These are phyloP conservation scores for Colletotrichum orbiculare DNA, from an alignment of 2,329 filamentous ascomycete species.

Conservation along the genomic window DNA sequence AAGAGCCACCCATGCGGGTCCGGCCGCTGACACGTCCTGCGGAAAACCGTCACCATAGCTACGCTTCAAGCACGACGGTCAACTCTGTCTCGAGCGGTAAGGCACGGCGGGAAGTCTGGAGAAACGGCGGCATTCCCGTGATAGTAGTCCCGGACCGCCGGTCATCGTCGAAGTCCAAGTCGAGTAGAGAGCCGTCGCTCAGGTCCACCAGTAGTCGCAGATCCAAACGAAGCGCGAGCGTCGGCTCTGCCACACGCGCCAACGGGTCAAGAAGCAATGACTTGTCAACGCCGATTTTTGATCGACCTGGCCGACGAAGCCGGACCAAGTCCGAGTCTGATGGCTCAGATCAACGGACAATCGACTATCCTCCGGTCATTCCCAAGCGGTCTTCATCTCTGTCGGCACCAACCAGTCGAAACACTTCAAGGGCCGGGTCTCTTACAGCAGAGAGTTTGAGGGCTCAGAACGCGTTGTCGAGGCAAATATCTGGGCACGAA, in stretches of 20 bases:
- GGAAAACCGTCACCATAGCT: slow-evolving; percentile 56
- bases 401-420: slow-evolving; percentile 71
- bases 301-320: slow-evolving; percentile 53
- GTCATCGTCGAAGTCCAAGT: slow-evolving; percentile 64
- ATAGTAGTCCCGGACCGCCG: slow-evolving; percentile 69
- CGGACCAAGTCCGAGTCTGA: slow-evolving; percentile 61
- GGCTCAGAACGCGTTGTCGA: slow-evolving; percentile 59
- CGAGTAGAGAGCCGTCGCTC: slow-evolving; percentile 63
- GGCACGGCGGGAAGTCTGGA: slow-evolving; percentile 69
- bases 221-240: slow-evolving; percentile 64
- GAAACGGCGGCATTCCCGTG: slow-evolving; percentile 70
- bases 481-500: slow-evolving; percentile 35
- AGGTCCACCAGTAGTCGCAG: slow-evolving; percentile 70
- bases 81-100: slow-evolving; percentile 64
- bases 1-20: slow-evolving; percentile 43
- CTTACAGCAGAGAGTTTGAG: slow-evolving; percentile 69
- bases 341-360: slow-evolving; percentile 64
- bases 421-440: slow-evolving; percentile 64
- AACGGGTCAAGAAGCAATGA: slow-evolving; percentile 56
- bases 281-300: slow-evolving; percentile 52
- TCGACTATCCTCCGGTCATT: slow-evolving; percentile 69
- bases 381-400: slow-evolving; percentile 69
- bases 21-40: slow-evolving; percentile 44
- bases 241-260: slow-evolving; percentile 58
- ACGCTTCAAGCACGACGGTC: slow-evolving; percentile 59